Percentiles rank a stretch among this genome's conserved stretches.
Evolutionary conservation across 164 flowering plant species (phyloP).

Genomic region (Berberis vulgaris): DNA sequence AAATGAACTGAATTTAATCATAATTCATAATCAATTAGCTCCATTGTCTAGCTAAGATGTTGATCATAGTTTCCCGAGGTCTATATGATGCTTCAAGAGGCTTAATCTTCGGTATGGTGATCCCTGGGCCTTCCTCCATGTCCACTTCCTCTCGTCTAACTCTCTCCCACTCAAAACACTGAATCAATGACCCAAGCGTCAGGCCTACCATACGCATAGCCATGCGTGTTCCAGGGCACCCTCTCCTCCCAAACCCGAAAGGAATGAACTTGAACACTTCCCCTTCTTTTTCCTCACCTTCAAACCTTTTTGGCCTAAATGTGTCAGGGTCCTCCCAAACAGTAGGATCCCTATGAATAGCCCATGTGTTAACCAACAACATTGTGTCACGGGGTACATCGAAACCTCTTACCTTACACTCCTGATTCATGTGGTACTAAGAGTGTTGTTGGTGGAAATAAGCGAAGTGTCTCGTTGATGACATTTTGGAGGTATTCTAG

Average conservation of each 20-base stretch:
- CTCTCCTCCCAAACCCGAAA: constrained; percentile 6
- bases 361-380: constrained; percentile 7
- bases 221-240: constrained; percentile 8
- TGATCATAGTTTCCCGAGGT: constrained; percentile 1
- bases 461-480: not conserved
- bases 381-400: constrained; percentile 5
- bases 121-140: constrained; percentile 5
- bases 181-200: constrained; percentile 1
- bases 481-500: not conserved
- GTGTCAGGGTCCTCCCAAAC: not conserved
- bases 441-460: constrained; percentile 5
- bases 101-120: constrained; percentile 3
- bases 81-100: constrained; percentile 1
- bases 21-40: too few relatives aligned
- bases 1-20: too few relatives aligned
- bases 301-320: constrained; percentile 6
- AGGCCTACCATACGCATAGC: constrained; percentile 8
- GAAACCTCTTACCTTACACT: not conserved
- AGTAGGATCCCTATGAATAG: constrained; percentile 5
- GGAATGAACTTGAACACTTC: constrained; percentile 1
- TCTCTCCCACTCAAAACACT: constrained; percentile 7
- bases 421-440: constrained; percentile 6
- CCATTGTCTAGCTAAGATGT: not conserved
- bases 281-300: not conserved
- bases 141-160: not conserved